Conservation (phyloP, 768 basidiomycete genomes). For the Crepidotus variabilis region DNA sequence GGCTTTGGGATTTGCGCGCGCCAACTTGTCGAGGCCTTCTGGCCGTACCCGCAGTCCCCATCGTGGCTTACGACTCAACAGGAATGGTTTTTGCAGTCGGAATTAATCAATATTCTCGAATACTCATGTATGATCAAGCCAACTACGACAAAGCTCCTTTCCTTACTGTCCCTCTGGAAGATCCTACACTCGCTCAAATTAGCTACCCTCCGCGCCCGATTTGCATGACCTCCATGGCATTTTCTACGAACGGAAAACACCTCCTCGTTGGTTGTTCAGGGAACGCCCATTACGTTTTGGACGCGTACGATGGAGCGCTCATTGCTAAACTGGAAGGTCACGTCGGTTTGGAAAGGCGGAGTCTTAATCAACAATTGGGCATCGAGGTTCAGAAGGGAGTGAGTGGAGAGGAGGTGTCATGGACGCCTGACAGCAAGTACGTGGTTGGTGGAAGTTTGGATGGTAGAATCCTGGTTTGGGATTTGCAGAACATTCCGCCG, state of each 20-base stretch:
- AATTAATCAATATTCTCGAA: conserved; percentile 77
- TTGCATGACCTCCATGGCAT: conserved; percentile 86
- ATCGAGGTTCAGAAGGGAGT: conserved; percentile 74
- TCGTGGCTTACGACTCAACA: conserved; percentile 80
- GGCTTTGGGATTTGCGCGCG: conserved; percentile 91
- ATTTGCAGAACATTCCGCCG: conserved; percentile 61
- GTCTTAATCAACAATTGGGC: conserved; percentile 38
- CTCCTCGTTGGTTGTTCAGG: conserved; percentile 91
- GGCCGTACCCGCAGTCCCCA: conserved; percentile 68
- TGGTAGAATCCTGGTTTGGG: conserved; percentile 87
- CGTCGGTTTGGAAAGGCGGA: conserved; percentile 75
- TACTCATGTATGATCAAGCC: conserved; percentile 80
- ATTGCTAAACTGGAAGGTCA: conserved; percentile 86
- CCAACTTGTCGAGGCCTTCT: conserved; percentile 76
- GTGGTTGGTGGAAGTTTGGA: conserved; percentile 82
- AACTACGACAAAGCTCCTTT: conserved; percentile 94
- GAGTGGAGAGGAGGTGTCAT: conserved; percentile 91
- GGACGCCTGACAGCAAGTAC: conserved; percentile 94
- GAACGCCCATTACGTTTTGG: conserved; percentile 89
- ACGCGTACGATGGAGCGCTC: conserved; percentile 83
- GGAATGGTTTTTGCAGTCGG: conserved; percentile 86
- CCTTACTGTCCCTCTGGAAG: conserved; percentile 75
- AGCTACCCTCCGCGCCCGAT: conserved; percentile 86
- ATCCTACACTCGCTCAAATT: conserved; percentile 69
- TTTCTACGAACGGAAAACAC: conserved; percentile 88